Conservation (phyloP, 768 basidiomycete species). For the Suillus variegatus region DNA sequence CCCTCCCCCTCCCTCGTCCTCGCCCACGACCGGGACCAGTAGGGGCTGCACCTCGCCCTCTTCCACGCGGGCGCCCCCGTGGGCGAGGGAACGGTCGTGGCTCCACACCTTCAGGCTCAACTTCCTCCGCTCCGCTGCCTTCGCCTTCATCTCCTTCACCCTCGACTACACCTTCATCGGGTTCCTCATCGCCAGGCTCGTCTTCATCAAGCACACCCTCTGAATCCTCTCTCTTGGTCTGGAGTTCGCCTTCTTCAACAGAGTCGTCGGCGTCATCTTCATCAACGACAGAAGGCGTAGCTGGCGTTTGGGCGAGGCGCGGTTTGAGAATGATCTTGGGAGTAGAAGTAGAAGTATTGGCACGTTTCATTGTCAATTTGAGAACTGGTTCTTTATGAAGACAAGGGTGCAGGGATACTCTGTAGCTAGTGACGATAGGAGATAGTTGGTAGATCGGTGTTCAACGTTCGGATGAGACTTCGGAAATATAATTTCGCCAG, state of each 20-base stretch:
- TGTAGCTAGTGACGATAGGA: background rate
- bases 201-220: conserved; percentile 32
- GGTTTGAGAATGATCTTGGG: conserved; percentile 46
- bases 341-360: conserved; percentile 19
- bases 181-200: conserved; percentile 29
- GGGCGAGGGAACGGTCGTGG: conserved; percentile 32
- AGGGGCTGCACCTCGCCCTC: conserved; percentile 34
- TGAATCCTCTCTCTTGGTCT: conserved; percentile 32
- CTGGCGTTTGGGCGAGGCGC: conserved; percentile 27
- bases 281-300: conserved; percentile 18
- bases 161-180: conserved; percentile 26
- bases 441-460: background rate
- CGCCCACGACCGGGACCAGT: conserved; percentile 36
- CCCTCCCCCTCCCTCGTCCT: conserved; percentile 40
- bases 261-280: conserved; percentile 19
- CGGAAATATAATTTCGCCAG: background rate
- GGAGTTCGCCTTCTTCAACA: conserved; percentile 24
- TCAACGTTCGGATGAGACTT: background rate
- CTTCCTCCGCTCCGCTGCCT: conserved; percentile 33
- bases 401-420: background rate
- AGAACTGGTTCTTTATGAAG: background rate
- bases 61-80: conserved; percentile 40
- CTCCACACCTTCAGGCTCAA: conserved; percentile 37
- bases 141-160: conserved; percentile 32
- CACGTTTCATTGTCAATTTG: conserved; percentile 23